Percentiles rank a stretch among this genome's conserved stretches.
These are phyloP conservation scores for Rubroboletus pulcherrimus DNA, from an alignment of 768 basidiomycete species.

Conservation along the genomic window DNA sequence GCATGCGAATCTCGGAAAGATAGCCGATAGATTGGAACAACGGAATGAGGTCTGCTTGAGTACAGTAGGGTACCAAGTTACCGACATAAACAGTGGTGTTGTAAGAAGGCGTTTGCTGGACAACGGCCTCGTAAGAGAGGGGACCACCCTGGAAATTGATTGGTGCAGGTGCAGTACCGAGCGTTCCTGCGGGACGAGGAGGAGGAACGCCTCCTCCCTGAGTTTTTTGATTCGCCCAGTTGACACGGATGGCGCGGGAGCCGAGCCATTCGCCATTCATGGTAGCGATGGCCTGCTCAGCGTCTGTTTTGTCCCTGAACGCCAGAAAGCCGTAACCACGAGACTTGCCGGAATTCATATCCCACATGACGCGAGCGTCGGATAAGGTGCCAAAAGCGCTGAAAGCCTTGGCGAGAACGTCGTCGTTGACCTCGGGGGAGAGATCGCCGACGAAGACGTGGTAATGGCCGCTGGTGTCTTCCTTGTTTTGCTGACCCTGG, in stretches of 20 bases:
- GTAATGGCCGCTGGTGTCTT: slow-evolving; percentile 95
- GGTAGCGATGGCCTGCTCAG: slow-evolving; percentile 97
- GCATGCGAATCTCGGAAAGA: slow-evolving; percentile 98
- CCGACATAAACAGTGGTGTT: slow-evolving; percentile 98
- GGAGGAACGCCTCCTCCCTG: slow-evolving; percentile 50
- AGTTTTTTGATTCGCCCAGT: slow-evolving; percentile 99
- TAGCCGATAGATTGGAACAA: slow-evolving; percentile 99
- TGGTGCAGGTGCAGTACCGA: slow-evolving; percentile 73
- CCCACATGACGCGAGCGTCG: slow-evolving; percentile 99
- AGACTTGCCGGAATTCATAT: slow-evolving; percentile 99
- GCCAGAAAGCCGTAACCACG: slow-evolving; percentile 98
- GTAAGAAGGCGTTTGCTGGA: slow-evolving; percentile 88
- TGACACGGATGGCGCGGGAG: slow-evolving; percentile 96
- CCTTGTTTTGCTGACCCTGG: slow-evolving; percentile 97
- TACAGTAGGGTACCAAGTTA: slow-evolving; percentile 95
- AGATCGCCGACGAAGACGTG: slow-evolving; percentile 99
- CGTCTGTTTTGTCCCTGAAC: slow-evolving; percentile 98
- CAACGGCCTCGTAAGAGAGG: slow-evolving; percentile 89
- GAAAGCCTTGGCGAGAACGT: slow-evolving; percentile 95
- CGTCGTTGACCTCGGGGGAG: slow-evolving; percentile 97
- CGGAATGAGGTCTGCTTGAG: slow-evolving; percentile 96
- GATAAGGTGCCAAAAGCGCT: slow-evolving; percentile 94
- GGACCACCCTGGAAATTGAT: slow-evolving; percentile 90
- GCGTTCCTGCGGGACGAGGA: slow-evolving; percentile 42
- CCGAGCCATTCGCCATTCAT: slow-evolving; percentile 99